These are phyloP conservation scores for Pyrenula aspistea DNA, from an alignment of 495 filamentous ascomycete species.

Conservation along the genomic window DNA sequence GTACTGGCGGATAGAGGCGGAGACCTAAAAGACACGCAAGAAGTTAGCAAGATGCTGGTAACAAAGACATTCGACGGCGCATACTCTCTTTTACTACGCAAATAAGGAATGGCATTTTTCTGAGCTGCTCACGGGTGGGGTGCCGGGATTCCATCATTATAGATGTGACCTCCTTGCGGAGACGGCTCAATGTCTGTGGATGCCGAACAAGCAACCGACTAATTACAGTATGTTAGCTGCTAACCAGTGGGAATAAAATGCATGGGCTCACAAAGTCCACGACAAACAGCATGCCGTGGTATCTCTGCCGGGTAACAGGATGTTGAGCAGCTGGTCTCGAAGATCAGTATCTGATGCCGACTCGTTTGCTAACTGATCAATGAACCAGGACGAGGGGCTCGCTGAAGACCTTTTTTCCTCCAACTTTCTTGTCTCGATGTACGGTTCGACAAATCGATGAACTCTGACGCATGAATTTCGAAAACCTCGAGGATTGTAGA, in stretches of 20 bases:
- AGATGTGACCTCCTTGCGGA: slow-evolving; percentile 14
- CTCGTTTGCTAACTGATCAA: slow-evolving; percentile 16
- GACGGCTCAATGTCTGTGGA: slow-evolving; percentile 8
- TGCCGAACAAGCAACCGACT: slow-evolving; percentile 20
- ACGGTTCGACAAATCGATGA: slow-evolving; percentile 24
- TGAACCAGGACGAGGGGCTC: slow-evolving; percentile 9
- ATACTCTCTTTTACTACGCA: slow-evolving; percentile 31
- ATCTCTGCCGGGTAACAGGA: slow-evolving; percentile 51
- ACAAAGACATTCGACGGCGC: not conserved
- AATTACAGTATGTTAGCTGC: slow-evolving; percentile 2
- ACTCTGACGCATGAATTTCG: slow-evolving; percentile 23
- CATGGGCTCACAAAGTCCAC: slow-evolving; percentile 19
- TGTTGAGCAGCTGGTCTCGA: slow-evolving; percentile 42
- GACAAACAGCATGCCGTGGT: slow-evolving; percentile 39
- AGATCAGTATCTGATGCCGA: slow-evolving; percentile 18
- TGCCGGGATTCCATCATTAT: slow-evolving; percentile 11
- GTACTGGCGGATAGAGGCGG: slow-evolving; percentile 62
- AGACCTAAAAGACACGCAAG: slow-evolving; percentile 12
- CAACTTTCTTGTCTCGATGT: slow-evolving; percentile 16
- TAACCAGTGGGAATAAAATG: not conserved
- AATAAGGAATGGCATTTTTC: slow-evolving; percentile 25
- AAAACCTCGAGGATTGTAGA: slow-evolving; percentile 21
- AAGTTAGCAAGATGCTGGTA: not conserved
- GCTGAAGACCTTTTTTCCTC: not conserved
- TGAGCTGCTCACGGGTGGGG: slow-evolving; percentile 21